phyloP scores from a whole-genome alignment of 192 early-diverging fungal genomes.

The Backusella tarrabulga region DNA sequence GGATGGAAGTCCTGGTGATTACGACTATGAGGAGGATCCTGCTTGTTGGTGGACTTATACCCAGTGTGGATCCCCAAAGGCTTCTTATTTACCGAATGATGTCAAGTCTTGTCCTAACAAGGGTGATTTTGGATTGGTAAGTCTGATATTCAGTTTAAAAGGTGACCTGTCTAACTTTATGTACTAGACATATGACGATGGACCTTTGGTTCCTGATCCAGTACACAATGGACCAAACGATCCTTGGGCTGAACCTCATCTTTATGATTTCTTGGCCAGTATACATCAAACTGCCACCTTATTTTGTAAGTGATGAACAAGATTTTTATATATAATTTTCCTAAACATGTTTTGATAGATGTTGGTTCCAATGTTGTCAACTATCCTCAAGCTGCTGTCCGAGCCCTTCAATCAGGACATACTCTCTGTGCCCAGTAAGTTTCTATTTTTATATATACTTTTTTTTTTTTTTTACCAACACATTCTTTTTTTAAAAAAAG shows the following conservation, averaged over 20 bases:
- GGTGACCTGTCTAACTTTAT: no score
- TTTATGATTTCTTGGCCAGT: conserved; percentile 40
- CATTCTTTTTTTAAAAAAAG: not conserved
- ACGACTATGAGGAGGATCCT: conserved; percentile 15
- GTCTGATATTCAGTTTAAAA: no score
- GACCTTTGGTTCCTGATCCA: conserved; percentile 22
- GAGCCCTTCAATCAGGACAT: conserved; percentile 48
- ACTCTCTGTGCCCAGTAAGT: conserved; percentile 42
- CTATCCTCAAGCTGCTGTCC: conserved; percentile 32
- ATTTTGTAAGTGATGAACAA: conserved; percentile 28
- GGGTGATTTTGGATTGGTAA: conserved; percentile 25
- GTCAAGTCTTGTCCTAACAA: conserved; percentile 26
- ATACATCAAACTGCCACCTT: conserved; percentile 44
- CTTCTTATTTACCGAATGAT: conserved; percentile 33
- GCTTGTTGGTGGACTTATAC: conserved; percentile 29
- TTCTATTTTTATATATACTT: no score
- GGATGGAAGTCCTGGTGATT: conserved; percentile 14
- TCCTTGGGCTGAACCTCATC: conserved; percentile 26
- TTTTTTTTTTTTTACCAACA: not conserved
- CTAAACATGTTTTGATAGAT: conserved; percentile 10
- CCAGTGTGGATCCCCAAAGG: conserved; percentile 27
- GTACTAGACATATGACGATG: conserved; percentile 31
- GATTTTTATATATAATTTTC: not conserved
- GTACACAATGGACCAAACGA: conserved; percentile 12
- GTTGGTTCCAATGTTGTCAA: conserved; percentile 40